Evolutionary conservation across 805 yeast species (phyloP).

Genomic region (Nakazawaea pomicola): DNA sequence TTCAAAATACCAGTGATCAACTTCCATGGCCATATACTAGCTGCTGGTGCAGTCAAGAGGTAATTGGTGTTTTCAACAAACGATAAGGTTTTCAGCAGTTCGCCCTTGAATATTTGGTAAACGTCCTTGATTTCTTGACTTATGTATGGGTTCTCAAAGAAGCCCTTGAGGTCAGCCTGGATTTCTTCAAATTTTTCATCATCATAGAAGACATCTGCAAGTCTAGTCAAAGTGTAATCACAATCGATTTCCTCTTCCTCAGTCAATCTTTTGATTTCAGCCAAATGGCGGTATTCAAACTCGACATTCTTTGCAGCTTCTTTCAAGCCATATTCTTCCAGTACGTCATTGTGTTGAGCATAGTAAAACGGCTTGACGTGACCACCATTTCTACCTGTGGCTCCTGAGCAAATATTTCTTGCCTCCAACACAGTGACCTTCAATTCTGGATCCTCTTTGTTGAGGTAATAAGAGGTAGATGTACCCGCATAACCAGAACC

Average conservation of each 20-base stretch:
- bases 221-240: conserved; percentile 24
- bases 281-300: conserved; percentile 29
- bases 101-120: conserved; percentile 27
- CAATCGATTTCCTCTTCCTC: conserved; percentile 24
- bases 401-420: conserved; percentile 34
- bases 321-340: conserved; percentile 15
- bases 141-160: conserved; percentile 25
- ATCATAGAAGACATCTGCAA: conserved; percentile 21
- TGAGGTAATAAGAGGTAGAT: conserved; percentile 31
- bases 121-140: conserved; percentile 23
- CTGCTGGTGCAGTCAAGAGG: conserved; percentile 34
- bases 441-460: conserved; percentile 21
- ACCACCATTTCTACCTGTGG: conserved; percentile 42
- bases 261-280: conserved; percentile 24
- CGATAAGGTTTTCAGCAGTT: conserved; percentile 23
- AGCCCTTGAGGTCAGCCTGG: conserved; percentile 16
- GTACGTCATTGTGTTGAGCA: conserved; percentile 9
- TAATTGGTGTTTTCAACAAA: conserved; percentile 25
- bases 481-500: conserved; percentile 45
- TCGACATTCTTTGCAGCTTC: conserved; percentile 28
- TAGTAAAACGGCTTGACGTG: conserved; percentile 35
- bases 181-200: conserved; percentile 8
- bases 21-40: conserved; percentile 40
- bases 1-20: conserved; percentile 30
- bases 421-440: conserved; percentile 32